These are phyloP conservation scores for Nothomitra cinnamomea DNA, from an alignment of 2,329 filamentous ascomycete species.

Conservation along the genomic window DNA sequence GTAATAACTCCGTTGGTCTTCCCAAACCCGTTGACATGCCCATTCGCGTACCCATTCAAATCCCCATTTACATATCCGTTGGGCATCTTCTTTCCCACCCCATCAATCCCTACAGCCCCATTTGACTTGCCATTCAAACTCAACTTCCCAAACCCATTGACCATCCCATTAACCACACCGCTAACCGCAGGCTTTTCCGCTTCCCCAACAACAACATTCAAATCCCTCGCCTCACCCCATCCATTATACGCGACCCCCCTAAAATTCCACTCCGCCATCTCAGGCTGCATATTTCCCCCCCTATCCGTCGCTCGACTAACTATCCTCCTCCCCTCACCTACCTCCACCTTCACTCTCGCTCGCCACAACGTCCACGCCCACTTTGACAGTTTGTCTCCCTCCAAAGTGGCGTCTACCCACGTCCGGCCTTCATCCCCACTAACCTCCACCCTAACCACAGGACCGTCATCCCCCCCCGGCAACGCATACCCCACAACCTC, in stretches of 20 bases:
- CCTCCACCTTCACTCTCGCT: conserved; percentile 25
- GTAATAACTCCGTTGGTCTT: no score
- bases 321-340: conserved; percentile 27
- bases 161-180: neutral
- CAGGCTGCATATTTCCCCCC: conserved; percentile 33
- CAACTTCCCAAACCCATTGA: neutral
- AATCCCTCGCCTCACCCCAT: conserved; percentile 34
- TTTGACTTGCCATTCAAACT: neutral
- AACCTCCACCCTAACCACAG: conserved; percentile 35
- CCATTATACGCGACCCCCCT: conserved; percentile 43
- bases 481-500: conserved; percentile 38
- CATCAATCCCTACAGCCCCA: neutral
- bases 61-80: no score
- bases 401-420: conserved; percentile 31
- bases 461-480: conserved; percentile 34
- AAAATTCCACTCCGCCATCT: conserved; percentile 37
- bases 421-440: conserved; percentile 30
- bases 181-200: no score
- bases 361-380: conserved; percentile 43
- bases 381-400: conserved; percentile 18
- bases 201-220: conserved; percentile 18
- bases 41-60: no score
- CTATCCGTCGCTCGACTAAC: conserved; percentile 37
- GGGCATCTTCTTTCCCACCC: neutral
- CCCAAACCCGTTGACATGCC: no score